These are phyloP conservation scores for Microsporum ferrugineum DNA, from an alignment of 2,329 filamentous ascomycete species.

Conservation along the genomic window DNA sequence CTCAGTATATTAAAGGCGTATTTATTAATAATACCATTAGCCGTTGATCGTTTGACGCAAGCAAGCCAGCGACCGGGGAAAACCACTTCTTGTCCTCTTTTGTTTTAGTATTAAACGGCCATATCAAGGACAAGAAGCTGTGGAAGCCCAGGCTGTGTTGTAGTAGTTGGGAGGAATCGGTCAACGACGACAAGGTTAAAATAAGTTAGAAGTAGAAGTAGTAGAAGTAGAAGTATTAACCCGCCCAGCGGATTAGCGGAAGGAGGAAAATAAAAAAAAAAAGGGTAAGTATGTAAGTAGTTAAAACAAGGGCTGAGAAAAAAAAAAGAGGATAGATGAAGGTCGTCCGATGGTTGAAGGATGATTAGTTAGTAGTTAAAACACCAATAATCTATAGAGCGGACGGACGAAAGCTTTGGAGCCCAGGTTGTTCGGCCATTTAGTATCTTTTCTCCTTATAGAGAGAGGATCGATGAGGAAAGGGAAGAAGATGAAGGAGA, in stretches of 20 bases:
- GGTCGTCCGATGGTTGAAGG: neutral
- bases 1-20: neutral
- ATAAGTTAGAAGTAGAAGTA: neutral
- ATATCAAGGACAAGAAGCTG: neutral
- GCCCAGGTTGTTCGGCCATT: neutral
- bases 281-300: neutral
- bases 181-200: neutral
- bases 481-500: neutral
- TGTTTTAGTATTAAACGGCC: neutral
- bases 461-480: neutral
- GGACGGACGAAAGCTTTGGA: neutral
- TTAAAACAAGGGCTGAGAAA: neutral
- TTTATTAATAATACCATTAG: constrained; percentile 1
- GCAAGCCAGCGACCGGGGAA: neutral
- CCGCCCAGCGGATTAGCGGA: constrained; percentile 5
- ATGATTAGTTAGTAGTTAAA: neutral
- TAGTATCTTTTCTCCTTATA: neutral
- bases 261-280: neutral
- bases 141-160: neutral
- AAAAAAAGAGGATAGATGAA: neutral
- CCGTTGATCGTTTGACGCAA: neutral
- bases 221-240: neutral
- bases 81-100: neutral
- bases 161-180: neutral
- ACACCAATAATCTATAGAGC: neutral